These are phyloP conservation scores for Byssoonygena ceratinophila DNA, from an alignment of 2,329 filamentous ascomycete species.

Conservation along the genomic window DNA sequence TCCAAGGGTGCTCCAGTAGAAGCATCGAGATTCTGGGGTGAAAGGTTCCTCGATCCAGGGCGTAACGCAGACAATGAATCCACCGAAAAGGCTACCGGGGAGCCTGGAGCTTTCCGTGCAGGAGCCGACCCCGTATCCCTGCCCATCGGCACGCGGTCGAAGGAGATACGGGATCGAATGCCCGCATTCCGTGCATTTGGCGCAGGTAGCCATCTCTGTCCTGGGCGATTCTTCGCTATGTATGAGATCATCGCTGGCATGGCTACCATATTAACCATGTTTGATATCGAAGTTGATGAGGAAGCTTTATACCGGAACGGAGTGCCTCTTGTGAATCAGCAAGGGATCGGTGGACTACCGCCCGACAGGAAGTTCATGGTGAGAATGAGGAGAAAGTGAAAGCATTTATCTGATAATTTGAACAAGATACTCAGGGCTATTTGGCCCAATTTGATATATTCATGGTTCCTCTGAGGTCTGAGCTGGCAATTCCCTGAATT, in stretches of 20 bases:
- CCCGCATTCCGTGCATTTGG: slow-evolving; percentile 12
- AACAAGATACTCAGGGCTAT: too few relatives aligned
- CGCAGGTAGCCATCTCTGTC: slow-evolving; percentile 11
- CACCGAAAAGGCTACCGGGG: background rate
- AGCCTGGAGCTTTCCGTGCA: background rate
- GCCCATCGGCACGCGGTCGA: slow-evolving; percentile 9
- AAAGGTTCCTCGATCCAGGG: slow-evolving; percentile 13
- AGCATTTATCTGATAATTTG: background rate
- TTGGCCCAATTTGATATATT: too few relatives aligned
- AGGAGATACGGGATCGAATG: slow-evolving; percentile 11
- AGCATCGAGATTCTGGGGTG: slow-evolving; percentile 8
- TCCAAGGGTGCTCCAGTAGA: background rate
- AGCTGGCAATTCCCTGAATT: too few relatives aligned
- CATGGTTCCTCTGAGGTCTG: too few relatives aligned
- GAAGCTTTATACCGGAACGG: slow-evolving; percentile 11
- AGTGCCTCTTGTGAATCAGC: slow-evolving; percentile 7
- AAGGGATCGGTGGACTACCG: slow-evolving; percentile 7
- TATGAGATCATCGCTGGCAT: slow-evolving; percentile 9
- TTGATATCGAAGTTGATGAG: slow-evolving; percentile 16
- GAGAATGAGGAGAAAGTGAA: slow-evolving; percentile 14
- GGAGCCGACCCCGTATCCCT: slow-evolving; percentile 11
- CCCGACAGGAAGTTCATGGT: slow-evolving; percentile 16
- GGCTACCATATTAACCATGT: slow-evolving; percentile 10
- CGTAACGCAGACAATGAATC: background rate
- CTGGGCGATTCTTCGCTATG: slow-evolving; percentile 14